These are phyloP conservation scores for Microstroma glucosiphilum DNA, from an alignment of 1,284 basidiomycete genomes.

Conservation along the genomic window DNA sequence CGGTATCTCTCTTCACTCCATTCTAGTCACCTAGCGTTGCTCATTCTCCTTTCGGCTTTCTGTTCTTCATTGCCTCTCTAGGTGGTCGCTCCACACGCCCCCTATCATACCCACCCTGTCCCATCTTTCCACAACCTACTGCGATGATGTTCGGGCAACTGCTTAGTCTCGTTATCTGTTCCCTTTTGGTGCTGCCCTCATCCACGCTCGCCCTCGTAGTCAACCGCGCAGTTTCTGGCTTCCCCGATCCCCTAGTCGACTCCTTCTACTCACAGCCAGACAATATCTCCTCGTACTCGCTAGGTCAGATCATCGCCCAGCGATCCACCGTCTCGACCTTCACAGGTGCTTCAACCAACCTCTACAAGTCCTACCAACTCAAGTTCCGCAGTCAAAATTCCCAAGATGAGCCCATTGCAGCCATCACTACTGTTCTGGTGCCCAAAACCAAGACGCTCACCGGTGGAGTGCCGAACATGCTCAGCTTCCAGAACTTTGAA, in stretches of 20 bases:
- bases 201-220: too few species aligned
- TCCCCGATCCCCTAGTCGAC: constrained; percentile 23
- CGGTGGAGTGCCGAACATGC: neutral
- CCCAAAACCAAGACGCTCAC: constrained; percentile 4
- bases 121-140: too few species aligned
- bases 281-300: constrained; percentile 20
- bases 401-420: constrained; percentile 10
- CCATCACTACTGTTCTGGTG: constrained; percentile 14
- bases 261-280: constrained; percentile 25
- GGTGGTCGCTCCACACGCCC: too few species aligned
- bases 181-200: too few species aligned
- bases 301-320: constrained; percentile 25
- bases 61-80: too few species aligned
- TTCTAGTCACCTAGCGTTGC: too few species aligned
- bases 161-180: too few species aligned
- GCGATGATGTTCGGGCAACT: too few species aligned
- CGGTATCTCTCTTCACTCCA: too few species aligned
- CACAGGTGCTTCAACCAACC: neutral
- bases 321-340: constrained; percentile 13
- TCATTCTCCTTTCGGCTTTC: too few species aligned
- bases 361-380: constrained; percentile 8
- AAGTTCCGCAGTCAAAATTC: constrained; percentile 10
- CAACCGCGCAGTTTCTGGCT: neutral
- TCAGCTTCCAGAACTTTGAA: constrained; percentile 9
- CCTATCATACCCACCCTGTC: too few species aligned